Base-by-base conservation (phyloP, 352 stramenopile species). In the Phytopythium aichiense region DNA sequence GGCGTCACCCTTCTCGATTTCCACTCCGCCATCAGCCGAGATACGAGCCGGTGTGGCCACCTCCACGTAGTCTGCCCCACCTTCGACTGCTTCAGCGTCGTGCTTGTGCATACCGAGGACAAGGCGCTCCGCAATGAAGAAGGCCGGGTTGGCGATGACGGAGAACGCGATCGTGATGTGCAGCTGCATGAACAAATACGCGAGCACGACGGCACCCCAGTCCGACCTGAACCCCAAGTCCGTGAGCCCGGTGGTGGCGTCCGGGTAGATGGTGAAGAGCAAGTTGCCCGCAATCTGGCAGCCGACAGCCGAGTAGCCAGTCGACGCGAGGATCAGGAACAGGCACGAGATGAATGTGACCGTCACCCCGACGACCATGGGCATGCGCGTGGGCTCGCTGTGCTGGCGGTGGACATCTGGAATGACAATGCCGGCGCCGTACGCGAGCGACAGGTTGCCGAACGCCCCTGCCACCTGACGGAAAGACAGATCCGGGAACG, bases 261-360 rank as follows among this genome's bases (percentile, higher is more conserved):
- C 37, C 23, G 61, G 48, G 33, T 56, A 60, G 37, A 85, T 79
- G 12, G 76, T 61, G 60, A 84, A 85, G 40, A 85, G 66, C 48
- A 85, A 49, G 65, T 84, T 84, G 23, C 74, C 71, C 7, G 73
- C 73, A 28, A 84, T 72, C 54, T 84, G 75, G 55, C 75, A 84
- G 4, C 75, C 75, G 4, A 66, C 64, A 11, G 61, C 69, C 2
- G 63, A 61, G 60, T 81, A 81, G 11, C 68, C 76, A 2, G 63
- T 45, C 15, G 40, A 46, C 7, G 64, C 71, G 42, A 77, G 58
- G 35, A 55, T 42, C 30, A 74, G 31, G 69, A 77, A 77, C 50
- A 77, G 63, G 37, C 52, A 56, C 42, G 71, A 74, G n/a, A 76
- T 67, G 48, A 76, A 60, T 6, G 45, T 52, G 3, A 78, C 37